Evolutionary conservation across 345 rosid genomes (phyloP).

Genomic region (Lumnitzera racemosa): DNA sequence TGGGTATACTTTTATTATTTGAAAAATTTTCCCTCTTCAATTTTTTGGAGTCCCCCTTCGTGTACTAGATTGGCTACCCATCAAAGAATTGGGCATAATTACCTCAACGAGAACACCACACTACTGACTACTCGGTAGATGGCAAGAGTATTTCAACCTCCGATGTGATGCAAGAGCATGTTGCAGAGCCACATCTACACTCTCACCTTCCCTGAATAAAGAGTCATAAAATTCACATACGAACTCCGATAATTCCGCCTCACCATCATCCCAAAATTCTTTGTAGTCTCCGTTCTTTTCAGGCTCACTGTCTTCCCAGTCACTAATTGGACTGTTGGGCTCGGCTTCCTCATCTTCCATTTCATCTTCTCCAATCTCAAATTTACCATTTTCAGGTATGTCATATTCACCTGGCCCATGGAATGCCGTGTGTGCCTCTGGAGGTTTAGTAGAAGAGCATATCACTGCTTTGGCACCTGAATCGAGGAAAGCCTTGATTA

Average conservation of each 20-base stretch:
- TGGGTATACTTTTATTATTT: neutral
- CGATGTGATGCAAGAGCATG: conserved; percentile 63
- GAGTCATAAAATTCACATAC: conserved; percentile 59
- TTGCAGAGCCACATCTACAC: conserved; percentile 65
- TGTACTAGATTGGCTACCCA: neutral
- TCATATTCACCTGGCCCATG: conserved; percentile 45
- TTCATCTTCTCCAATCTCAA: conserved; percentile 95
- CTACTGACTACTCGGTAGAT: conserved; percentile 53
- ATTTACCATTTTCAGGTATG: conserved; percentile 52
- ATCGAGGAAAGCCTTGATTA: conserved; percentile 61
- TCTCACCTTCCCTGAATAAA: conserved; percentile 57
- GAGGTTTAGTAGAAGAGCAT: conserved; percentile 67
- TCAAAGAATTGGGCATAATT: neutral
- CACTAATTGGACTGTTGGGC: conserved; percentile 63
- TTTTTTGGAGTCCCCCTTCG: neutral
- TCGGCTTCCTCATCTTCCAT: conserved; percentile 64
- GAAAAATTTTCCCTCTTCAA: neutral
- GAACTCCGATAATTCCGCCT: conserved; percentile 67
- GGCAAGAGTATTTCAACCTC: conserved; percentile 68
- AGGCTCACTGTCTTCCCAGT: conserved; percentile 90
- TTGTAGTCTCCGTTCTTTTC: conserved; percentile 34
- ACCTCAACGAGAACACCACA: no score
- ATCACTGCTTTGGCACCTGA: conserved; percentile 89
- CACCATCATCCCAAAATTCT: conserved; percentile 71
- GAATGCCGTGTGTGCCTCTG: conserved; percentile 42